Percentiles rank a stretch among this genome's conserved stretches.
These are phyloP conservation scores for Tricholoma bakamatsutake DNA, from an alignment of 768 basidiomycete genomes.

Conservation along the genomic window DNA sequence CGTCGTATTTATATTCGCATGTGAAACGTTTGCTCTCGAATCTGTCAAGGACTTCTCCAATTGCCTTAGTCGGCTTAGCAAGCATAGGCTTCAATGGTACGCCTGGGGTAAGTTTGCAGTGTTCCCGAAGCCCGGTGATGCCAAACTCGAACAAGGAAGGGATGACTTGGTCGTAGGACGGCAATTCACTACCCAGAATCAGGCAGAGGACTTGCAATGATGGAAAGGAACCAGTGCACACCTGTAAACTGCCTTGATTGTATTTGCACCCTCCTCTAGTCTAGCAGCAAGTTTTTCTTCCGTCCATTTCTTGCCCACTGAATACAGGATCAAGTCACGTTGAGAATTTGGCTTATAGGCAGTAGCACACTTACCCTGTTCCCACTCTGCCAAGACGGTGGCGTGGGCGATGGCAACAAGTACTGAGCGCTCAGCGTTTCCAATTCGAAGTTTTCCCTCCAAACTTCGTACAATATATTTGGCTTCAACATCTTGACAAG, in stretches of 20 bases:
- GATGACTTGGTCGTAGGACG: constrained; percentile 86
- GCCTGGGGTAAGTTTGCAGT: constrained; percentile 91
- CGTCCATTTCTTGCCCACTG: constrained; percentile 71
- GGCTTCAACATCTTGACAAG: constrained; percentile 87
- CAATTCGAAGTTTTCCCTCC: constrained; percentile 95
- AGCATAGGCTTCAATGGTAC: constrained; percentile 98
- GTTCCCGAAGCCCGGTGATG: constrained; percentile 57
- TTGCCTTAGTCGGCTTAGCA: constrained; percentile 98
- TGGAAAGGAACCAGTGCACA: constrained; percentile 24
- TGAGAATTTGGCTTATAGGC: background rate
- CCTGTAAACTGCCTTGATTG: constrained; percentile 93
- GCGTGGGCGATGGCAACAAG: constrained; percentile 93
- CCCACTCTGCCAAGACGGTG: constrained; percentile 74
- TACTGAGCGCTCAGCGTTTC: constrained; percentile 95
- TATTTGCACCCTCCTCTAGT: constrained; percentile 70
- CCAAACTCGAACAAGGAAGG: constrained; percentile 83
- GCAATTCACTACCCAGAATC: constrained; percentile 66
- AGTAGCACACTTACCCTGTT: constrained; percentile 25
- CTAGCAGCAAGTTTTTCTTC: constrained; percentile 65
- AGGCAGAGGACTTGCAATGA: constrained; percentile 4
- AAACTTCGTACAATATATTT: constrained; percentile 95
- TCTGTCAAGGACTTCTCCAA: constrained; percentile 93
- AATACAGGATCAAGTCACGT: constrained; percentile 1
- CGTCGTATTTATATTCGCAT: constrained; percentile 99
- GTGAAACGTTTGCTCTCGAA: constrained; percentile 96